phyloP scores from a whole-genome alignment of 495 filamentous ascomycete genomes.

The Penicillium angulare region DNA sequence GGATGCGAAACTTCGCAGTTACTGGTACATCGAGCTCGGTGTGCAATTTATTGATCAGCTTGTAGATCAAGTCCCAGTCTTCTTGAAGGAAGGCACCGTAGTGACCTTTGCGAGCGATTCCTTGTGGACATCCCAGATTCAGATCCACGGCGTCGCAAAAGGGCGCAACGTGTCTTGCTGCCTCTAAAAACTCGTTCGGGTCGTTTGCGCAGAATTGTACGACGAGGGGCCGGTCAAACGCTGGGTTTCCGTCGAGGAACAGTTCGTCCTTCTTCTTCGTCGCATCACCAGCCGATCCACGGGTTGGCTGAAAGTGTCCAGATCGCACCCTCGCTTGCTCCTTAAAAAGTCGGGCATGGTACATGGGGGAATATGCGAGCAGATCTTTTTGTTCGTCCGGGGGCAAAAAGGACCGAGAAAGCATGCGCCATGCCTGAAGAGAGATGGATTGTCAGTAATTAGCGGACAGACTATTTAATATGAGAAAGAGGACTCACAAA shows the following conservation, averaged over 20 bases:
- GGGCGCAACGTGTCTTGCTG: constrained; percentile 71
- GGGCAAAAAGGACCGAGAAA: constrained; percentile 85
- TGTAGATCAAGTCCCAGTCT: constrained; percentile 77
- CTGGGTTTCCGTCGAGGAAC: constrained; percentile 83
- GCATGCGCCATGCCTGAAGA: constrained; percentile 85
- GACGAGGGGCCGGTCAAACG: constrained; percentile 80
- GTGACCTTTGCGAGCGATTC: constrained; percentile 83
- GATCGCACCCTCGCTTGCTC: constrained; percentile 73
- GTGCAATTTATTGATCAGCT: constrained; percentile 76
- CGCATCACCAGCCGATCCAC: constrained; percentile 32
- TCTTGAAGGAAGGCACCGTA: constrained; percentile 97
- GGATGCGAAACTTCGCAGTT: constrained; percentile 91
- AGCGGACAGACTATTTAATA: background rate
- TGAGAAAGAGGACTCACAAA: constrained; percentile 69
- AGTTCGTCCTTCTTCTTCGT: constrained; percentile 25
- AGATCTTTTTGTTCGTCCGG: constrained; percentile 54
- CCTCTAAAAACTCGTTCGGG: constrained; percentile 70
- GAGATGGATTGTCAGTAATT: constrained; percentile 7
- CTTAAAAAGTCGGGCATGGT: constrained; percentile 82
- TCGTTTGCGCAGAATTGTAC: constrained; percentile 97
- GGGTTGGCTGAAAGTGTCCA: constrained; percentile 71
- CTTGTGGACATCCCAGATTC: constrained; percentile 97
- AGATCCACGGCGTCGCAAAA: constrained; percentile 95
- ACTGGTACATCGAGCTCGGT: constrained; percentile 71
- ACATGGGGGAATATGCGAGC: constrained; percentile 91